Evolutionary conservation across 495 filamentous ascomycete genomes (phyloP).

Genomic region (Thermochaetoides thermophila): DNA sequence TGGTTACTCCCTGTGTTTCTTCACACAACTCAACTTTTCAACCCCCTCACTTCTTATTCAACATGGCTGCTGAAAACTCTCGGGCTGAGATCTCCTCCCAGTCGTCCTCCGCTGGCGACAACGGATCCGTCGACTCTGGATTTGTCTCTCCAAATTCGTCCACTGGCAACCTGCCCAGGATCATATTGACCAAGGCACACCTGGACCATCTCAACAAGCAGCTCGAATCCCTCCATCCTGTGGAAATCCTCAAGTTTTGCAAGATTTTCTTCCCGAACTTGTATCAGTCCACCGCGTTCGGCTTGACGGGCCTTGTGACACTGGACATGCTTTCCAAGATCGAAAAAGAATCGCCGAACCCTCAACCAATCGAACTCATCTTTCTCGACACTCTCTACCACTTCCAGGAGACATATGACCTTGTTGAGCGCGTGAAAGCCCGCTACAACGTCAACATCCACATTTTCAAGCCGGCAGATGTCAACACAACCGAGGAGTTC

Average conservation of each 20-base stretch:
- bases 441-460: conserved; percentile 70
- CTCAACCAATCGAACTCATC: conserved; percentile 65
- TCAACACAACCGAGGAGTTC: conserved; percentile 58
- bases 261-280: conserved; percentile 78
- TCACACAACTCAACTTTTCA: no score
- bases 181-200: conserved; percentile 81
- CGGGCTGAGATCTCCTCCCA: conserved; percentile 15
- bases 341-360: conserved; percentile 46
- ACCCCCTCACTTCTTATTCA: conserved; percentile 6
- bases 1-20: neutral
- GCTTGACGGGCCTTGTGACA: conserved; percentile 83
- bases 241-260: conserved; percentile 85
- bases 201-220: conserved; percentile 80
- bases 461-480: conserved; percentile 70
- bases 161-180: conserved; percentile 23
- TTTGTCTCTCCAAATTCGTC: conserved; percentile 65
- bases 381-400: conserved; percentile 97
- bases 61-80: conserved; percentile 16
- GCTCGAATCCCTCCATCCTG: conserved; percentile 57
- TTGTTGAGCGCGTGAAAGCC: conserved; percentile 63
- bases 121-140: conserved; percentile 58
- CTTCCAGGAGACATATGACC: conserved; percentile 74
- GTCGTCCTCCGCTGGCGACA: conserved; percentile 22
- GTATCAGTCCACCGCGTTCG: conserved; percentile 95
- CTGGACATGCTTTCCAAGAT: conserved; percentile 90